Evolutionary conservation across 2,329 filamentous ascomycete species (phyloP), one percentile per base, ranked within the genome.

Genomic region (Pseudocercospora musae): DNA sequence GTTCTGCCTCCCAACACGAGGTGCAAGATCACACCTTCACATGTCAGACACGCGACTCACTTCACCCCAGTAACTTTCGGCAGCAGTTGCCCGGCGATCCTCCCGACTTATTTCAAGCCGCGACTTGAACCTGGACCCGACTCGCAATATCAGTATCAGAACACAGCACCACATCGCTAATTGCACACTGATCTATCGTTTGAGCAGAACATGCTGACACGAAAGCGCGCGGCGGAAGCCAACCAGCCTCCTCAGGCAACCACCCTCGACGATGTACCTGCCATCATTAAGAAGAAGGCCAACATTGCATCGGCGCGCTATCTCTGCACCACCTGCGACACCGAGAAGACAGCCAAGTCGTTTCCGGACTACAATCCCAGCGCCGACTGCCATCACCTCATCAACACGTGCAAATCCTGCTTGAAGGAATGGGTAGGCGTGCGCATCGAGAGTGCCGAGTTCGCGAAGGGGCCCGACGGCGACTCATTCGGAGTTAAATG

Each of bases 401-500:
- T 71, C 58, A 72, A 75, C 57, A 76, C 73, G 1, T 79, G 77
- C 62, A 69, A 70, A 6, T 54, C 57, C 1, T 79, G 78, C 58
- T 65, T 78, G 13, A 68, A 70, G 52, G 62, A 64, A 20, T 80
- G 76, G 77, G 73, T 79, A 9, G 48, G 64, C 9, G 69, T 70
- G 1, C 69, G 74, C 29, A 72, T 73, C 9, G 64, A 67, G 10
- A 48, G 27, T 15, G 37, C 27, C 6, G 49, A 60, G 11, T 67
- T 65, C 25, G 23, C 72, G 25, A 59, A 60, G 3, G 59, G 64
- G 6, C 54, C 59, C 10, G 63, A 62, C 13, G 61, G 33, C 70
- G 72, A 58, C 59, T 71, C 81, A 78, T 78, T 80, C 46, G 77
- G 81, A 5, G 77, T 85, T 52, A 72, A 72, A 31, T 86, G 84